Evolutionary conservation across 495 filamentous ascomycete species (phyloP), one percentile per base, ranked within the genome.

Genomic region (Podospora pseudocomata): DNA sequence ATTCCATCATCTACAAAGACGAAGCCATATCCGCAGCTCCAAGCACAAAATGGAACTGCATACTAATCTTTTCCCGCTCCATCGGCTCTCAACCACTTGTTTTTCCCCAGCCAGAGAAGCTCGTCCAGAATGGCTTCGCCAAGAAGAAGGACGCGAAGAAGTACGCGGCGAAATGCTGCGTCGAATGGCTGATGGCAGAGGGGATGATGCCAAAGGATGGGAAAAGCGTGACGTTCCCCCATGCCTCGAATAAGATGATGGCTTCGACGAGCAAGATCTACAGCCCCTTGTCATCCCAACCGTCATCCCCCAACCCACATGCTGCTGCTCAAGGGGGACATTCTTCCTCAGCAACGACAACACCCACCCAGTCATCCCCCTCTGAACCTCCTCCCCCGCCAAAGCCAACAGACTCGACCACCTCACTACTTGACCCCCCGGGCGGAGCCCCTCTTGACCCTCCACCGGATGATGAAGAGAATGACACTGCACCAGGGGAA

Each of bases 81-180:
- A 23, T 23, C 23, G 23, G 23, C 23, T 23, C 23, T 23, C 23
- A 23, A 2, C 1, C 23, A 23, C 23, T 23, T 23, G 23, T 23
- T 23, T 23, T 23, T 1, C 23, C 23, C 23, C 23, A 1, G 23
- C 23, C 23, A 23, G 23, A 23, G 1, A 23, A 73, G 30, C 64
- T 66, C 26, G 57, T 20, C 3, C 57, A 39, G 23, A 73, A 75
- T 1, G 62, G 59, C 3, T 83, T 82, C 63, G 34, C 68, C 27
- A 71, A 70, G 28, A 83, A 82, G 70, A 83, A 80, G 70, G 77
- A 81, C 54, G 81, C 82, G 28, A 82, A 80, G 67, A 69, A 74
- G 59, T 83, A 82, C 67, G 82, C 82, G 0, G 80, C 80, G 39
- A 81, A 77, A 60, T 81, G 74, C 65, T 78, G 78, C 66, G 39